A percentile compares a stretch with the other conserved stretches of the same genome.
phyloP scores from a whole-genome alignment of 192 early-diverging fungal species.

The Coemansia sp. region DNA sequence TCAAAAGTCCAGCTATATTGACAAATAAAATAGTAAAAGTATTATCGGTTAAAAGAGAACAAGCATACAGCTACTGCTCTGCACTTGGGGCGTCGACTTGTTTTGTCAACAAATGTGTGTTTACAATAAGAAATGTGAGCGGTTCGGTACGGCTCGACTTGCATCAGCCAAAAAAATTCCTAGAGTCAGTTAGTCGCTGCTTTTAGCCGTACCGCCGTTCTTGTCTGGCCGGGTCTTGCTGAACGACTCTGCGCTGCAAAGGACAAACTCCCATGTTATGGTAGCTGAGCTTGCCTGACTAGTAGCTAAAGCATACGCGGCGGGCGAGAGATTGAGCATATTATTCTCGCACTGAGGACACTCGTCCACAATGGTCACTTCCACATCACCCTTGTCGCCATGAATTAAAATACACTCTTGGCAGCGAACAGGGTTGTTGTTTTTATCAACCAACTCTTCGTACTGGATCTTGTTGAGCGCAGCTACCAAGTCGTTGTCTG shows the following conservation, averaged over 20 bases:
- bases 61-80: neutral
- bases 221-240: constrained; percentile 6
- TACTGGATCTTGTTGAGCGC: constrained; percentile 55
- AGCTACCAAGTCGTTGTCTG: constrained; percentile 29
- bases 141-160: neutral
- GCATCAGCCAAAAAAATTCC: neutral
- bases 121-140: constrained; percentile 1
- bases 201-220: neutral
- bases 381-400: constrained; percentile 53
- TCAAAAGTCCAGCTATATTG: neutral
- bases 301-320: constrained; percentile 49
- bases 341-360: constrained; percentile 51
- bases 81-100: neutral
- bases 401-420: constrained; percentile 37
- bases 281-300: constrained; percentile 11
- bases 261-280: constrained; percentile 1
- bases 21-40: neutral
- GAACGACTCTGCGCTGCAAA: neutral
- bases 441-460: constrained; percentile 27
- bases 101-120: constrained; percentile 3
- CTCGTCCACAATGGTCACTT: constrained; percentile 57
- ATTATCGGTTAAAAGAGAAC: neutral
- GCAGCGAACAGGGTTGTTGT: neutral
- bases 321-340: constrained; percentile 53
- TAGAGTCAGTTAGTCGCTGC: neutral